These are phyloP conservation scores for Botrytis squamosa DNA, from an alignment of 2,329 filamentous ascomycete genomes.

Conservation along the genomic window DNA sequence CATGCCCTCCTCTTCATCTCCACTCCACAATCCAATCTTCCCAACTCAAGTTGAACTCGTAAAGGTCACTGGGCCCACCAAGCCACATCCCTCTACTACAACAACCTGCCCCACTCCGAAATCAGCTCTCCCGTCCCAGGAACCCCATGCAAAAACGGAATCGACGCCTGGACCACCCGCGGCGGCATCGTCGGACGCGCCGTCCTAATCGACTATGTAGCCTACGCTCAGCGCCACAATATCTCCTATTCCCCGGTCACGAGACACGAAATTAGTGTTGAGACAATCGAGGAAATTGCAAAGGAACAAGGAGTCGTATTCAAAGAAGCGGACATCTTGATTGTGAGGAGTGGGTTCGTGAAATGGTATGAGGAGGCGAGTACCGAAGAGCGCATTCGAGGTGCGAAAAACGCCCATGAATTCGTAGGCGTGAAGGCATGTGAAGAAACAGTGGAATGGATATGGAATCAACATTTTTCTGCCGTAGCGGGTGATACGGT, in stretches of 20 bases:
- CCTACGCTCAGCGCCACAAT: slow-evolving; percentile 39
- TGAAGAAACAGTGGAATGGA: slow-evolving; percentile 33
- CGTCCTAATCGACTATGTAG: slow-evolving; percentile 52
- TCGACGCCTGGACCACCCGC: slow-evolving; percentile 34
- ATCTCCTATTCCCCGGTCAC: slow-evolving; percentile 42
- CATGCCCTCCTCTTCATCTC: not conserved
- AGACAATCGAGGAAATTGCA: slow-evolving; percentile 46
- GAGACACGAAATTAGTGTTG: slow-evolving; percentile 39
- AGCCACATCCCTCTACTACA: slow-evolving; percentile 36
- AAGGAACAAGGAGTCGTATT: slow-evolving; percentile 47
- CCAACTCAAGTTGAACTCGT: not conserved
- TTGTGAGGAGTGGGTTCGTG: slow-evolving; percentile 50
- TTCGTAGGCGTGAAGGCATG: slow-evolving; percentile 28
- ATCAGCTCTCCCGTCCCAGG: slow-evolving; percentile 40
- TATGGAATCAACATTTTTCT: slow-evolving; percentile 36
- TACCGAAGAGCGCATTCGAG: slow-evolving; percentile 23
- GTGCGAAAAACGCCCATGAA: slow-evolving; percentile 22
- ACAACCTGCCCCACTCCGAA: slow-evolving; percentile 33
- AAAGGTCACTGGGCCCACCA: slow-evolving; percentile 37
- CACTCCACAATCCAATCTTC: not conserved
- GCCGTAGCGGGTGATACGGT: slow-evolving; percentile 35
- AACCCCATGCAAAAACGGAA: slow-evolving; percentile 32
- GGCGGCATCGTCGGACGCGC: slow-evolving; percentile 41
- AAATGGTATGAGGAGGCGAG: slow-evolving; percentile 37
- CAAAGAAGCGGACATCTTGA: slow-evolving; percentile 49